Evolutionary conservation across 139 green algal species (phyloP), one percentile per base, ranked within the genome.

Genomic region (Chlorella sp.): DNA sequence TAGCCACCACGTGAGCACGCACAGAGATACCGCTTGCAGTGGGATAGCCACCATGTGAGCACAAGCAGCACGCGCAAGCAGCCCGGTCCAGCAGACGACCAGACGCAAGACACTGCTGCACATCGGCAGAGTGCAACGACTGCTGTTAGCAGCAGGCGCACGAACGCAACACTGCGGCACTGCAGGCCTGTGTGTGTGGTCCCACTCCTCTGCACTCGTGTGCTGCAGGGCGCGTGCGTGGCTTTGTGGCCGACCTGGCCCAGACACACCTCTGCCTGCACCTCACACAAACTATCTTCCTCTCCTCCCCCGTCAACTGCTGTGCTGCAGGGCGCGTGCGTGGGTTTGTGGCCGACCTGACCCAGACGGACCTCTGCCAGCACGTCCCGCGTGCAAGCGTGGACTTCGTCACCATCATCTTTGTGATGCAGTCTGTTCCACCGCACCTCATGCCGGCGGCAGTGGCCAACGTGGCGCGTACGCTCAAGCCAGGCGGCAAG

Each of bases 351-450:
- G 91, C 90, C 1, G 94, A 98, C 85, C 78, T 96, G 32, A 93
- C 91, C 0, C 1, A 20, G 2, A 82, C 88, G 50, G 42, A 75
- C 23, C 72, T 93, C 14, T 31, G 10, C 2, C 27, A 23, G 1
- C 4, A 71, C 49, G 69, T 83, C 2, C 72, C 72, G 24, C 30
- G 35, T 3, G 70, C 35, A 20, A 65, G 6, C 3, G 69, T 92
- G 0, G 90, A 95, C 55, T 81, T 86, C 35, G 78, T 79, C 49
- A 88, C 71, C 35, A 79, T 84, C 36, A 32, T 72, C 42, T 99
- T 99, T 82, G 91, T 97, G 32, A 82, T 99, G 55, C 97, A 90
- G 0, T 95, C 95, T 0, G 90, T 99, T 4, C 75, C 85, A 10
- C 92, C 90, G 0, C 77, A 85, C 23, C 83, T 78, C 5, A 93